Percentiles rank a stretch among this genome's conserved stretches.
Evolutionary conservation across 2,329 filamentous ascomycete species (phyloP).

Genomic region (Exophiala oligosperma): DNA sequence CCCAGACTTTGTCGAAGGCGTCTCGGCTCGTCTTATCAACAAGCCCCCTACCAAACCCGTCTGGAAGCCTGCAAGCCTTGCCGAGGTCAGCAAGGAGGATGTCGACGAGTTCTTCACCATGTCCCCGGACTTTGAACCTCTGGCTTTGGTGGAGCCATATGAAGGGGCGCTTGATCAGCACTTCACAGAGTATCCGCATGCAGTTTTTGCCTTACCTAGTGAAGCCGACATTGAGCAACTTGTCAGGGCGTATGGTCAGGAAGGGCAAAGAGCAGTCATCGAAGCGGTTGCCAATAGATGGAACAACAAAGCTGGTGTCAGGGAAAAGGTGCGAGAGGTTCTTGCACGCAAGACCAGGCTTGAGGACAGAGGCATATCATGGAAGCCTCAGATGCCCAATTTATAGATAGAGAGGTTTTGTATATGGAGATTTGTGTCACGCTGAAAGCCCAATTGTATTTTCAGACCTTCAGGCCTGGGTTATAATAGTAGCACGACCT

Average conservation of each 20-base stretch:
- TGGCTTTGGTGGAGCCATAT: conserved; percentile 60
- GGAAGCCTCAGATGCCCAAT: conserved; percentile 20
- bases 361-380: conserved; percentile 39
- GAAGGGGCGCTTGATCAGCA: conserved; percentile 43
- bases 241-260: conserved; percentile 45
- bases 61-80: conserved; percentile 75
- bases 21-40: conserved; percentile 75
- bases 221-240: conserved; percentile 58
- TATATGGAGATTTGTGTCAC: not conserved
- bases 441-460: not conserved
- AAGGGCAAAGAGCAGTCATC: conserved; percentile 59
- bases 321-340: conserved; percentile 68
- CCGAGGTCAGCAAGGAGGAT: conserved; percentile 60
- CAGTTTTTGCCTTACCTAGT: conserved; percentile 67
- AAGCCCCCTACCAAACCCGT: conserved; percentile 65
- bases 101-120: conserved; percentile 70
- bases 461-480: not conserved
- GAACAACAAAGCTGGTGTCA: conserved; percentile 67
- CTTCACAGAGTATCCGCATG: conserved; percentile 74
- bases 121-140: conserved; percentile 43
- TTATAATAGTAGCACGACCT: not conserved
- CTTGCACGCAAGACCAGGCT: conserved; percentile 60
- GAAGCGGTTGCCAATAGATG: conserved; percentile 61
- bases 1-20: conserved; percentile 88
- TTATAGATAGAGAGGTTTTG: conserved; percentile 1